phyloP scores from a whole-genome alignment of 345 rosid species.

The thale cress (Arabidopsis thaliana) region TAIR10.1 NC_003075.7:7874501-7875000 shows the following conservation, averaged over 20 bases:
- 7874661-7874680: constrained; percentile 36
- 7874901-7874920: constrained; percentile 68
- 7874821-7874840: constrained; percentile 81
- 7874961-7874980: constrained; percentile 75
- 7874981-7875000: constrained; percentile 78
- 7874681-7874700: constrained; percentile 31
- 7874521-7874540: constrained; percentile 71
- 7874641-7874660: constrained; percentile 38
- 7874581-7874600: constrained; percentile 43
- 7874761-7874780: constrained; percentile 57
- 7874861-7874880: constrained; percentile 71
- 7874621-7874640: constrained; percentile 38
- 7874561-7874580: constrained; percentile 69
- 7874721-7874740: constrained; percentile 42
- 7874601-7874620: constrained; percentile 40
- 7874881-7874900: constrained; percentile 58
- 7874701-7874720: constrained; percentile 44
- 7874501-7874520: constrained; percentile 67
- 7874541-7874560: constrained; percentile 61
- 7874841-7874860: constrained; percentile 58
- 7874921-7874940: constrained; percentile 73
- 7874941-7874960: constrained; percentile 85
- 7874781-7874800: constrained; percentile 85
- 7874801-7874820: constrained; percentile 85
- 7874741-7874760: constrained; percentile 48